Evolutionary conservation across 768 basidiomycete species (phyloP).

Genomic region (Brasilioporus rufonigricans): DNA sequence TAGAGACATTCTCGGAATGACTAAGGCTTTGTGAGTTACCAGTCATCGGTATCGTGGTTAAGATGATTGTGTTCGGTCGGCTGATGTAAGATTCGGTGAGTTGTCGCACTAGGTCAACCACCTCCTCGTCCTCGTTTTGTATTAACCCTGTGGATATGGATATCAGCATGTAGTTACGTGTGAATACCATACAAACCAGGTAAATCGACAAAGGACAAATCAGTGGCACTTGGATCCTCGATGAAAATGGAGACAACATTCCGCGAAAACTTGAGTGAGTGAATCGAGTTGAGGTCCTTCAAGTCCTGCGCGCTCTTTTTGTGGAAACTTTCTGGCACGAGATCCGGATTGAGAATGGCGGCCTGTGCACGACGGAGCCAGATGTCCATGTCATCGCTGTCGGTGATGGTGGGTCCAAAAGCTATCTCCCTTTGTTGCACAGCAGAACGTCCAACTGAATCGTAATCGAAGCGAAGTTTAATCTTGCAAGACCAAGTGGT

Average conservation of each 20-base stretch:
- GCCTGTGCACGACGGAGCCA: conserved; percentile 46
- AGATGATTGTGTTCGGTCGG: conserved; percentile 52
- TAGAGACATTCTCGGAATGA: neutral
- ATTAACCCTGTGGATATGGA: conserved; percentile 46
- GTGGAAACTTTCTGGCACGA: conserved; percentile 17
- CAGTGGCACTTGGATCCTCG: conserved; percentile 42
- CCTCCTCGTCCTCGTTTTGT: conserved; percentile 44
- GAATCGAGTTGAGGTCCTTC: conserved; percentile 20
- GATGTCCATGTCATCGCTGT: conserved; percentile 35
- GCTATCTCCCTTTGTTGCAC: conserved; percentile 3
- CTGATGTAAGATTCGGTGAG: conserved; percentile 49
- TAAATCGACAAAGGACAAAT: conserved; percentile 53
- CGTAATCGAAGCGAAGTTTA: conserved; percentile 37
- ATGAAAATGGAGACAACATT: conserved; percentile 50
- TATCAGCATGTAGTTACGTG: conserved; percentile 1
- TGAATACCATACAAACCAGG: conserved; percentile 38
- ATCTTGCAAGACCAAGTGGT: conserved; percentile 45
- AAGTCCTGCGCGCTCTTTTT: conserved; percentile 26
- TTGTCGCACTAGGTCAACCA: conserved; percentile 44
- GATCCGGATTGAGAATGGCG: conserved; percentile 38
- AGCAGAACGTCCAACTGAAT: conserved; percentile 18
- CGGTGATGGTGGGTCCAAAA: conserved; percentile 34
- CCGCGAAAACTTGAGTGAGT: conserved; percentile 41
- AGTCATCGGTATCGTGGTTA: conserved; percentile 64
- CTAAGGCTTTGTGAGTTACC: conserved; percentile 35